Evolutionary conservation across 1,284 basidiomycete species (phyloP).

Genomic region (Papiliotrema laurentii): DNA sequence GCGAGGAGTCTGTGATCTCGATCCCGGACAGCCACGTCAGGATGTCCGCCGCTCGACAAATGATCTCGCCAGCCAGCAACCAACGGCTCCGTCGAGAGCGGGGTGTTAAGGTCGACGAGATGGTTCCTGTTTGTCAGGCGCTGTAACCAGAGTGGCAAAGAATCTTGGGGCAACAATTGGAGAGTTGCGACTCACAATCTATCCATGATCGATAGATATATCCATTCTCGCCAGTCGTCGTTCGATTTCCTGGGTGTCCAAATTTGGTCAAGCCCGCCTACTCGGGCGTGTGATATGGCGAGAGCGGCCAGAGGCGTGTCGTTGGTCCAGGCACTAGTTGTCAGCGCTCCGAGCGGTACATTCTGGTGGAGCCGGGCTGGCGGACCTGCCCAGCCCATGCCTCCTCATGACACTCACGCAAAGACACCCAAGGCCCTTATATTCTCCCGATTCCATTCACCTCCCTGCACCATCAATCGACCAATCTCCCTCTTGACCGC

Average conservation of each 20-base stretch:
- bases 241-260: constrained; percentile 21
- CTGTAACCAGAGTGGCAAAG: not conserved
- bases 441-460: constrained; percentile 39
- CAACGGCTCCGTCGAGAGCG: constrained; percentile 30
- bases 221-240: constrained; percentile 46
- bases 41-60: constrained; percentile 14
- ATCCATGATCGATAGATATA: constrained; percentile 44
- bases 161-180: not conserved
- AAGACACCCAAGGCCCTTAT: constrained; percentile 39
- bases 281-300: constrained; percentile 35
- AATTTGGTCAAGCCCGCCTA: constrained; percentile 27
- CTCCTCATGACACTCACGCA: constrained; percentile 22
- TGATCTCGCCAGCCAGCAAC: constrained; percentile 36
- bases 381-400: not conserved
- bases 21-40: constrained; percentile 37
- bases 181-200: constrained; percentile 40
- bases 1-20: constrained; percentile 44
- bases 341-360: not conserved
- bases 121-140: constrained; percentile 13
- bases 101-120: constrained; percentile 32
- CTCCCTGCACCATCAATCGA: constrained; percentile 19
- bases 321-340: constrained; percentile 38
- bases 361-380: too few species aligned
- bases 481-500: constrained; percentile 29
- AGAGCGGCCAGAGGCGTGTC: constrained; percentile 33